These are phyloP conservation scores for Mortierella sp. DNA, from an alignment of 371 early-diverging fungal species.

Conservation along the genomic window DNA sequence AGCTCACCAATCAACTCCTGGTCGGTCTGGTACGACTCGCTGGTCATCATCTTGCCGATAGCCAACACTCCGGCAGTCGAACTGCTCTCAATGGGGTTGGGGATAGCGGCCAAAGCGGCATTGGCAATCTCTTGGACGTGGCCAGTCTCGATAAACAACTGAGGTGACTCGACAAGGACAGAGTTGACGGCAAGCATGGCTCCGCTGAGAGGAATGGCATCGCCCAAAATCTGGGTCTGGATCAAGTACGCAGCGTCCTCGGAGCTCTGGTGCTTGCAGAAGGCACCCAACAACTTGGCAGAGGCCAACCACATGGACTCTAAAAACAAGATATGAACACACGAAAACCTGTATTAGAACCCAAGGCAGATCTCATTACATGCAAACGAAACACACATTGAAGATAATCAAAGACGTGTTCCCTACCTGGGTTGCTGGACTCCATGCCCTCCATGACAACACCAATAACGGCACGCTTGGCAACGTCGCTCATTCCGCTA, in stretches of 20 bases:
- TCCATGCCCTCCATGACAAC: conserved; percentile 66
- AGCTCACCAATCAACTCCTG: conserved; percentile 51
- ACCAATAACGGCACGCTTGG: conserved; percentile 68
- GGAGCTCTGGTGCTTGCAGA: conserved; percentile 62
- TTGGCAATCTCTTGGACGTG: conserved; percentile 51
- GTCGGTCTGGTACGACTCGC: conserved; percentile 60
- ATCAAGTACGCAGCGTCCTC: conserved; percentile 60
- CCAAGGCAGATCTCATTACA: background rate
- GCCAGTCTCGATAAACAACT: conserved; percentile 59
- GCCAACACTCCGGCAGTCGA: conserved; percentile 63
- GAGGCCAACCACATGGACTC: conserved; percentile 60
- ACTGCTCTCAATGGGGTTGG: conserved; percentile 37
- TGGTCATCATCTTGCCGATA: conserved; percentile 65
- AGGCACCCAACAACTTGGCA: conserved; percentile 66
- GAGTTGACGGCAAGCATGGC: conserved; percentile 65
- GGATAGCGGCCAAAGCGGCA: conserved; percentile 38
- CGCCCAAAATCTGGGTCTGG: conserved; percentile 60
- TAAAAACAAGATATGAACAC: background rate
- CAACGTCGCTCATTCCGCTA: conserved; percentile 69
- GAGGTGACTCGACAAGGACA: conserved; percentile 64
- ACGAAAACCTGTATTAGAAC: background rate
- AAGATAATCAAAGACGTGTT: background rate
- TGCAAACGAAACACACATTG: background rate
- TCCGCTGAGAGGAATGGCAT: conserved; percentile 58
- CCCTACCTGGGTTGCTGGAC: conserved; percentile 57